Conservation (phyloP, 2,329 filamentous ascomycete genomes). For the Paramyrothecium sp. region DNA sequence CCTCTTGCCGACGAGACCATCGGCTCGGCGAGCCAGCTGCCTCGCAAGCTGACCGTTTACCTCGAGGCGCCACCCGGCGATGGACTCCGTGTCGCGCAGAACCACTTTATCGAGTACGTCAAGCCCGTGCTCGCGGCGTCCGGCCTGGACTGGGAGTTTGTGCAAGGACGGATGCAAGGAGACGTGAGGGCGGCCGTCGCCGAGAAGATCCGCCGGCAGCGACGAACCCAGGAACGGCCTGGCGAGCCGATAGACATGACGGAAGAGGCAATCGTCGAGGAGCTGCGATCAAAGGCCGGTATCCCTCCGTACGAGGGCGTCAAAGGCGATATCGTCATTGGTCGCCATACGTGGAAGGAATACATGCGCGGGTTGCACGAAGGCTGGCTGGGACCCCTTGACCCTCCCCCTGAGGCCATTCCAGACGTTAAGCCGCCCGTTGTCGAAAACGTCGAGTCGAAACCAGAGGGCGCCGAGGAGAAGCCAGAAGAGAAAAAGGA, state of each 20-base stretch:
- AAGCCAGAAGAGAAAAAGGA: constrained; percentile 41
- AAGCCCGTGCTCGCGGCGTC: constrained; percentile 90
- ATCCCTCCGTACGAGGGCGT: constrained; percentile 71
- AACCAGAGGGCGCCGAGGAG: constrained; percentile 14
- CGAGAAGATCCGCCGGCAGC: constrained; percentile 75
- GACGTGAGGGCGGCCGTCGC: constrained; percentile 86
- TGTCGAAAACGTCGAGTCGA: constrained; percentile 18
- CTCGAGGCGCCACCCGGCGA: constrained; percentile 85
- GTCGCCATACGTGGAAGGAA: constrained; percentile 95
- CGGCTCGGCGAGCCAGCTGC: constrained; percentile 65
- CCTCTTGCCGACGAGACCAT: constrained; percentile 79
- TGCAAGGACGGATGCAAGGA: constrained; percentile 90
- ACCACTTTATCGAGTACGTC: constrained; percentile 94
- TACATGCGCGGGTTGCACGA: constrained; percentile 92
- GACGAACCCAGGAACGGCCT: constrained; percentile 55
- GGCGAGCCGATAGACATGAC: constrained; percentile 47
- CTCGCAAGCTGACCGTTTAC: constrained; percentile 82
- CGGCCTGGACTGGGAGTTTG: constrained; percentile 92
- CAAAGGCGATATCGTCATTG: constrained; percentile 83
- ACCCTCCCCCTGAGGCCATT: constrained; percentile 48
- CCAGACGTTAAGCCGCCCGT: constrained; percentile 19
- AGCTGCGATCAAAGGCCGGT: constrained; percentile 63
- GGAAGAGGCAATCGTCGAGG: constrained; percentile 56
- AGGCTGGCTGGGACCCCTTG: constrained; percentile 88
- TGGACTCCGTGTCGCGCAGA: constrained; percentile 78